Percentiles rank a stretch among this genome's conserved stretches.
phyloP scores from a whole-genome alignment of 2,329 filamentous ascomycete species.

The Aspergillus sp. region DNA sequence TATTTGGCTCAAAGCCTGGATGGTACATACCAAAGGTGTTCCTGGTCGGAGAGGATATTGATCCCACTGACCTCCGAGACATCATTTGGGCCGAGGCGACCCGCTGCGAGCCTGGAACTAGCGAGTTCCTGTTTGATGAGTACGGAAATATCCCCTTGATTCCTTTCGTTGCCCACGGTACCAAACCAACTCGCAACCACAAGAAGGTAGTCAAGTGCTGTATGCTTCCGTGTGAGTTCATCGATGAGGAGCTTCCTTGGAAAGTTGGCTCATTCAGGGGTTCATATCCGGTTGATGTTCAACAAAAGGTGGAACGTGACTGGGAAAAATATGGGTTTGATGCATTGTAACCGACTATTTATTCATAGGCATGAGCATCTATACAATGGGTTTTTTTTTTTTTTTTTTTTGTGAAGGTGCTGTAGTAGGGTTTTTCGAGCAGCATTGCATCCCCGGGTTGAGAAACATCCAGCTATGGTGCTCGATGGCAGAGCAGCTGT shows the following conservation, averaged over 20 bases:
- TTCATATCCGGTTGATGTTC: slow-evolving; percentile 5
- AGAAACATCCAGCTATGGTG: background rate
- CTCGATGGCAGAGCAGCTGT: background rate
- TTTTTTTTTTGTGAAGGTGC: too few relatives aligned
- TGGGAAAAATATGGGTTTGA: slow-evolving; percentile 7
- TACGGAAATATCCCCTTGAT: slow-evolving; percentile 8
- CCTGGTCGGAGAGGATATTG: slow-evolving; percentile 14
- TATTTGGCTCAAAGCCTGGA: slow-evolving; percentile 12
- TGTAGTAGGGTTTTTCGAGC: background rate
- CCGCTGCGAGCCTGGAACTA: slow-evolving; percentile 10
- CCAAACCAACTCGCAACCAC: slow-evolving; percentile 2
- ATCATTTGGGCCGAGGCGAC: slow-evolving; percentile 16
- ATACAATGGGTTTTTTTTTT: too few relatives aligned
- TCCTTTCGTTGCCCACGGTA: slow-evolving; percentile 7
- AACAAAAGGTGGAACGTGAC: slow-evolving; percentile 2
- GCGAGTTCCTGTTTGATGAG: slow-evolving; percentile 9
- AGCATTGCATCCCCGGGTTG: background rate
- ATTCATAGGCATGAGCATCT: too few relatives aligned
- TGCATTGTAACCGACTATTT: too few relatives aligned
- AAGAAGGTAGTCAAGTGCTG: slow-evolving; percentile 7
- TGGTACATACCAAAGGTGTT: slow-evolving; percentile 13
- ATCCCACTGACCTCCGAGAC: slow-evolving; percentile 10
- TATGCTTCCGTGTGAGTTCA: slow-evolving; percentile 7
- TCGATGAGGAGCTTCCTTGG: slow-evolving; percentile 4
- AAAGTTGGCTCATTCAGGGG: slow-evolving; percentile 5